phyloP scores from a whole-genome alignment of 805 yeast genomes.

The Wilhelminamyces savonicus region DNA sequence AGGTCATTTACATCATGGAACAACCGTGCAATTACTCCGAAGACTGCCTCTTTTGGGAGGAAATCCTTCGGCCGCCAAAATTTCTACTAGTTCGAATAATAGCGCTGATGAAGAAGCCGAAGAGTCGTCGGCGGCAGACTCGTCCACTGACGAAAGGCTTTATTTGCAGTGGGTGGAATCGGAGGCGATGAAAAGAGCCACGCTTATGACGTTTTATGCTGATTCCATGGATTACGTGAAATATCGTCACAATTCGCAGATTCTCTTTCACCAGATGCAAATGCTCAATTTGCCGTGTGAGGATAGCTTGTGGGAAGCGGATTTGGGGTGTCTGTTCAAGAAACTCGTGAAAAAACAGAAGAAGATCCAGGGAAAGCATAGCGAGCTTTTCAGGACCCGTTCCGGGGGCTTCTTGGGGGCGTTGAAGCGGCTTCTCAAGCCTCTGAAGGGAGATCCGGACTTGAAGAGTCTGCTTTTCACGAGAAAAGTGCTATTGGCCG shows the following conservation, averaged over 20 bases:
- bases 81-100: slow-evolving; percentile 16
- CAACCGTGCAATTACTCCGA: slow-evolving; percentile 71
- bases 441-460: not conserved
- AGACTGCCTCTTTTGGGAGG: slow-evolving; percentile 76
- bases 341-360: slow-evolving; percentile 32
- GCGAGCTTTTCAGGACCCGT: no score
- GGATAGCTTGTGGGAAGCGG: slow-evolving; percentile 35
- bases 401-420: slow-evolving; percentile 13
- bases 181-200: slow-evolving; percentile 71
- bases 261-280: slow-evolving; percentile 33
- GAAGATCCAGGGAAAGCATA: slow-evolving; percentile 7
- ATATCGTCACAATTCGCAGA: slow-evolving; percentile 62
- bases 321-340: slow-evolving; percentile 32
- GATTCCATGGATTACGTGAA: slow-evolving; percentile 75
- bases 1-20: slow-evolving; percentile 81
- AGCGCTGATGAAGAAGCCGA: slow-evolving; percentile 33
- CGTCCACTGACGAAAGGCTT: slow-evolving; percentile 20
- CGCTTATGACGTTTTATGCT: slow-evolving; percentile 74
- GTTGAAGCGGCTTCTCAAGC: slow-evolving; percentile 7
- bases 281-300: slow-evolving; percentile 36
- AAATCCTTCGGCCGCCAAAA: slow-evolving; percentile 39
- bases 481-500: slow-evolving; percentile 59
- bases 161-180: slow-evolving; percentile 73
- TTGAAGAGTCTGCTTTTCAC: slow-evolving; percentile 43
- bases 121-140: slow-evolving; percentile 9